These are phyloP conservation scores for Cryphonectria parasitica DNA, from an alignment of 2,329 filamentous ascomycete genomes.

Conservation along the genomic window DNA sequence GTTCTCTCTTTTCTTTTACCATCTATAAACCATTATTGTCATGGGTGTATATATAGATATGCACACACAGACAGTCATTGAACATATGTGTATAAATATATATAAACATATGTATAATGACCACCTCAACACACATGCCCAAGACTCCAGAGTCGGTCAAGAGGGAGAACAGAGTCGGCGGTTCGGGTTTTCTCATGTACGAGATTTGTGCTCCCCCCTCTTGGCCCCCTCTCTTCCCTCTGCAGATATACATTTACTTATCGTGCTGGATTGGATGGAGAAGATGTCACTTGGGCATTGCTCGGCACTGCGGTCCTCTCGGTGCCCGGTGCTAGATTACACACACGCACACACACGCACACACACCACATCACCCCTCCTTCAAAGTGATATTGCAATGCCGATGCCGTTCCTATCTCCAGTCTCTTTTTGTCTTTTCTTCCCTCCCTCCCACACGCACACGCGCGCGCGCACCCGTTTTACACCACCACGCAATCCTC, in stretches of 20 bases:
- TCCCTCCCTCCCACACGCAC: background rate
- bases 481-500: background rate
- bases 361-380: background rate
- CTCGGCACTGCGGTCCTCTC: background rate
- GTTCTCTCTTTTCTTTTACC: background rate
- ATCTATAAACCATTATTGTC: background rate
- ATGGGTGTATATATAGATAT: background rate
- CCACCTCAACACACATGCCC: background rate
- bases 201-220: background rate
- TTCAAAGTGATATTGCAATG: background rate
- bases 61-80: background rate
- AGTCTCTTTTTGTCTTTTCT: background rate
- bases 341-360: background rate
- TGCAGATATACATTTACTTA: background rate
- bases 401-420: background rate
- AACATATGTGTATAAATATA: background rate
- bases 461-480: background rate
- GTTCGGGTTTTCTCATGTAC: background rate
- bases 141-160: background rate
- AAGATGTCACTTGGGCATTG: background rate
- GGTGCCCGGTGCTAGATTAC: background rate
- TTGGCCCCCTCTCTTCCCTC: background rate
- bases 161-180: background rate
- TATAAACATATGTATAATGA: background rate
- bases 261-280: background rate